Base-by-base conservation (phyloP, 163 green algal species). In the Volvox carteri region DNA sequence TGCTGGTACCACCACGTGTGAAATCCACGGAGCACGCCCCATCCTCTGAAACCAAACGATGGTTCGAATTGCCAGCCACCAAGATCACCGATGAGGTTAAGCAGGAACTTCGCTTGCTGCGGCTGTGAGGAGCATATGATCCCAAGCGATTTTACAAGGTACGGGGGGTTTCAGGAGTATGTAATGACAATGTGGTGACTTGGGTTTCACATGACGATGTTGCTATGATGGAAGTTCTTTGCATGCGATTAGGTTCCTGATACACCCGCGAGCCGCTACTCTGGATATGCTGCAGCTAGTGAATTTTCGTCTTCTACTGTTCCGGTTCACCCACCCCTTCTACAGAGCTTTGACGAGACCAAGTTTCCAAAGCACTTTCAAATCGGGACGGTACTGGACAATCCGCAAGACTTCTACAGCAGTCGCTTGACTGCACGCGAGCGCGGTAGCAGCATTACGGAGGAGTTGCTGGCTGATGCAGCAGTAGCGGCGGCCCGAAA, bases 131-230 rank as follows among this genome's bases (percentile, higher is more conserved):
- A 21, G 92, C 96, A 3, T 95, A 95, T 46, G 95, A 97, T 86
- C 92, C 95, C 76, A 97, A 97, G 92, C 93, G 95, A 44, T 96
- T 97, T 84, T 97, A 97, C 92, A 95, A 95, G 90, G 87, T 90
- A 37, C 1, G 83, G 33, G 54, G 54, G 12, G 50, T n/a, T n/a
- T n/a, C n/a, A n/a, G n/a, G n/a, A n/a, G n/a, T n/a, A n/a, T n/a
- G n/a, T n/a, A n/a, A n/a, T n/a, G n/a, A n/a, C n/a, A n/a, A n/a
- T n/a, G n/a, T n/a, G n/a, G n/a, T n/a, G n/a, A n/a, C n/a, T n/a
- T n/a, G n/a, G n/a, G n/a, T n/a, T n/a, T n/a, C n/a, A n/a, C n/a
- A n/a, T n/a, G n/a, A n/a, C n/a, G n/a, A n/a, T n/a, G n/a, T n/a
- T n/a, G n/a, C n/a, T n/a, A n/a, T n/a, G n/a, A n/a, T n/a, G n/a